These are phyloP conservation scores for Peronospora tabacina DNA, from an alignment of 352 stramenopile species.

Conservation along the genomic window DNA sequence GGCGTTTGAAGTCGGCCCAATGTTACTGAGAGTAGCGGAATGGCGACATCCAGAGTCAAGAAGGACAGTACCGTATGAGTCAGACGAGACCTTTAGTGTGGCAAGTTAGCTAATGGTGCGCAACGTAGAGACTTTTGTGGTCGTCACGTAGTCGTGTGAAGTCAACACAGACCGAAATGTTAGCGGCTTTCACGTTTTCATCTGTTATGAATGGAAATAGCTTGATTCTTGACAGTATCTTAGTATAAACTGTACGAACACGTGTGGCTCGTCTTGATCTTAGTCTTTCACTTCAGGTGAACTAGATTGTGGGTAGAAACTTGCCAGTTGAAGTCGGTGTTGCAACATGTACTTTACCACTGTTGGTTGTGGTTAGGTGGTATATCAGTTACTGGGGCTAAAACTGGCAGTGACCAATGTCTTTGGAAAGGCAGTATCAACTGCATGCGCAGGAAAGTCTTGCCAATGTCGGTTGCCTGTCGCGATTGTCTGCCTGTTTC, in stretches of 20 bases:
- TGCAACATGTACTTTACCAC: not conserved
- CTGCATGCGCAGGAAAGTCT: not conserved
- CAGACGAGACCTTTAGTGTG: constrained; percentile 9
- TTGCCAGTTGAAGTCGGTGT: constrained; percentile 5
- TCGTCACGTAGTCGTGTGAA: not conserved
- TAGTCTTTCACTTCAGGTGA: constrained; percentile 12
- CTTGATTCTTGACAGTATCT: not conserved
- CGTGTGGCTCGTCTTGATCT: no score
- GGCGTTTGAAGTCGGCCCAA: no score
- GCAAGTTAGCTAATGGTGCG: not conserved
- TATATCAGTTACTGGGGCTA: not conserved
- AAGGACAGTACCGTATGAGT: constrained; percentile 7
- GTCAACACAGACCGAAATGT: not conserved
- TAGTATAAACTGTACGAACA: not conserved
- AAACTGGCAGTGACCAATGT: constrained; percentile 5
- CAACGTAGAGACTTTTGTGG: not conserved
- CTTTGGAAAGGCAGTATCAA: not conserved
- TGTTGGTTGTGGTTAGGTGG: not conserved
- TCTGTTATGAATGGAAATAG: not conserved
- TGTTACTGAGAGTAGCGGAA: constrained; percentile 1
- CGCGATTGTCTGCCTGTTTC: not conserved
- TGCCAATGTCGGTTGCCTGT: not conserved
- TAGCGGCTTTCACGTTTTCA: not conserved
- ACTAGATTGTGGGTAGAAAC: constrained; percentile 7
- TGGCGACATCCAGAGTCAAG: constrained; percentile 19